phyloP scores from a whole-genome alignment of 129 eudicot genomes.

The Flaveria trinervia region DNA sequence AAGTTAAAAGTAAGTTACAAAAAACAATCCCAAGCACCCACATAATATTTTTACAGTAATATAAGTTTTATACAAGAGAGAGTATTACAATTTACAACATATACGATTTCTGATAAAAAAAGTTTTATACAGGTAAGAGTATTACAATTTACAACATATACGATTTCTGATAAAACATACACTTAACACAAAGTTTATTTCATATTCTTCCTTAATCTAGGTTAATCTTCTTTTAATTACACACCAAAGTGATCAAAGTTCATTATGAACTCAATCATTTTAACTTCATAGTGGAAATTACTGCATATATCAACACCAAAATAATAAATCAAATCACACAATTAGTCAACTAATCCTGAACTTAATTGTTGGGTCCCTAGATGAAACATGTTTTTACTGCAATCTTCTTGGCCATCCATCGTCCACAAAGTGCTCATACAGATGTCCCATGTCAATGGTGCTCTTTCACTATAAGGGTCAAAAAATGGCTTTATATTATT shows the following conservation, averaged over 20 bases:
- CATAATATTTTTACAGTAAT: background rate
- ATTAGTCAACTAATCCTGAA: constrained; percentile 32
- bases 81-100: background rate
- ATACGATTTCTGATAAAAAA: background rate
- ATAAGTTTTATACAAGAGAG: background rate
- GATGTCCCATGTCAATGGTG: constrained; percentile 61
- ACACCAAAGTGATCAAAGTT: constrained; percentile 4
- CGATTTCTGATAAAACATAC: background rate
- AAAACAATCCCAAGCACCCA: too few relatives aligned
- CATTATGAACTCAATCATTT: background rate
- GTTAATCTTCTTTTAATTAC: constrained; percentile 9
- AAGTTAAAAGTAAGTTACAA: too few relatives aligned
- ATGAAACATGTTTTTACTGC: constrained; percentile 24
- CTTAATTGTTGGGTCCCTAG: constrained; percentile 26
- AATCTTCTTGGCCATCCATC: constrained; percentile 51
- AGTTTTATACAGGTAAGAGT: background rate
- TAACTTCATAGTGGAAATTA: constrained; percentile 28
- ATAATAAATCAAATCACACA: constrained; percentile 25
- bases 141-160: constrained; percentile 3
- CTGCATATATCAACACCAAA: constrained; percentile 33
- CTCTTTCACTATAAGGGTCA: constrained; percentile 41
- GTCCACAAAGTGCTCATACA: constrained; percentile 51
- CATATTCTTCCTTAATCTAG: constrained; percentile 5
- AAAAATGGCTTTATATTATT: constrained; percentile 41
- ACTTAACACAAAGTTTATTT: constrained; percentile 12